A percentile compares a stretch with the other conserved stretches of the same genome.
These are phyloP conservation scores for Trichophyton schoenleinii DNA, from an alignment of 2,329 filamentous ascomycete genomes.

Conservation along the genomic window DNA sequence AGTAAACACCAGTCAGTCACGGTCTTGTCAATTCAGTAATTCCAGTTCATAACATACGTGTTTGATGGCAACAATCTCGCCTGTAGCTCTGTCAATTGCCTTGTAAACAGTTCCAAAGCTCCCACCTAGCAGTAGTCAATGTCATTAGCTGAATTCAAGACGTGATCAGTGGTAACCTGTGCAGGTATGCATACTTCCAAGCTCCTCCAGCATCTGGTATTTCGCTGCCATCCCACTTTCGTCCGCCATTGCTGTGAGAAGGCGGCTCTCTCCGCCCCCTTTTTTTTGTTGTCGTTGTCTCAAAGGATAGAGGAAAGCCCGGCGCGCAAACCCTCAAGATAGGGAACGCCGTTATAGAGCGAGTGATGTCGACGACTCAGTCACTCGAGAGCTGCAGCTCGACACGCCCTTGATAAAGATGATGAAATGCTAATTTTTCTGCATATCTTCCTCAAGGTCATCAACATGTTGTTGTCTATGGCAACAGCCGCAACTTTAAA, in stretches of 20 bases:
- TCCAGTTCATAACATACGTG: slow-evolving; percentile 49
- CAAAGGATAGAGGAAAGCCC: not conserved
- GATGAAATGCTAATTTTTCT: not conserved
- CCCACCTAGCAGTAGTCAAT: slow-evolving; percentile 47
- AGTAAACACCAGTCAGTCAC: not conserved
- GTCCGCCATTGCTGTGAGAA: slow-evolving; percentile 27
- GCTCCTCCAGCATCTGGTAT: slow-evolving; percentile 91
- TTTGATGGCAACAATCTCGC: slow-evolving; percentile 92
- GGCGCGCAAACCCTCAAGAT: not conserved
- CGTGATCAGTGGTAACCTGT: not conserved
- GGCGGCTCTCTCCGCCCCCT: not conserved
- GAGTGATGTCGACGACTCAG: not conserved
- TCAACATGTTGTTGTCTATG: slow-evolving; percentile 11
- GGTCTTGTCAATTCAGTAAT: not conserved
- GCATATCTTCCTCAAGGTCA: not conserved
- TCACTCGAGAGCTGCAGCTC: not conserved
- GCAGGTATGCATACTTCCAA: slow-evolving; percentile 59
- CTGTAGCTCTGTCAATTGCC: slow-evolving; percentile 78
- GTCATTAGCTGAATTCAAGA: not conserved
- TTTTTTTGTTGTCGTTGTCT: not conserved
- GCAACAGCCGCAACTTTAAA: slow-evolving; percentile 13
- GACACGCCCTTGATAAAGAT: not conserved
- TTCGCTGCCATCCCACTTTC: slow-evolving; percentile 57
- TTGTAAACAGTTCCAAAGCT: slow-evolving; percentile 97
- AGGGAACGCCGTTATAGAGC: not conserved